phyloP scores from a whole-genome alignment of 805 yeast species.

The Saccharomycopsis fibuligera region DNA sequence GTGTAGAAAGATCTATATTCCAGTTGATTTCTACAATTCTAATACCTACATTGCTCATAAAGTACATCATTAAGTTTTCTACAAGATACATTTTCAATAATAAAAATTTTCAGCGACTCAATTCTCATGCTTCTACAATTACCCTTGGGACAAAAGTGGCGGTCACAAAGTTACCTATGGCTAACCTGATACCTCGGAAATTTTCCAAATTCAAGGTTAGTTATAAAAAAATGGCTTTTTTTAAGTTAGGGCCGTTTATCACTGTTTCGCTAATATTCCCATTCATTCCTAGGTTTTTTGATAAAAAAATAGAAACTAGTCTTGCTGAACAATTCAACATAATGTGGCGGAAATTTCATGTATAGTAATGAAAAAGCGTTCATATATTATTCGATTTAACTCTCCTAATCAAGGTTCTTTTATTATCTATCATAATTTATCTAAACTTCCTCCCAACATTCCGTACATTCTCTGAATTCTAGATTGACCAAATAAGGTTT shows the following conservation, averaged over 20 bases:
- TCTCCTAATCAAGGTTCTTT: neutral
- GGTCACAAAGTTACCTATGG: too few species aligned
- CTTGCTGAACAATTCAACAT: neutral
- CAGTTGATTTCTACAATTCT: constrained; percentile 8
- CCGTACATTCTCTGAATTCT: constrained; percentile 24
- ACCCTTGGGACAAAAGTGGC: too few species aligned
- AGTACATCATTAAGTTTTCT: constrained; percentile 5
- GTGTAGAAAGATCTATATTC: constrained; percentile 12
- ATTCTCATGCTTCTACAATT: too few species aligned
- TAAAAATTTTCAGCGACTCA: too few species aligned
- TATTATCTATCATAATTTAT: neutral
- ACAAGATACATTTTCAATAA: constrained; percentile 1
- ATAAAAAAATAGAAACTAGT: constrained; percentile 7
- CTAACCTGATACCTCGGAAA: too few species aligned
- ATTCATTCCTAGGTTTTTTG: constrained; percentile 9
- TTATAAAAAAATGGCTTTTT: neutral
- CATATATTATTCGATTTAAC: neutral
- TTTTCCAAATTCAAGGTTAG: too few species aligned
- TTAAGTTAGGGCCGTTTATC: constrained; percentile 9
- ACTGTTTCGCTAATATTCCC: constrained; percentile 14
- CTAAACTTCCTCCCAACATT: neutral
- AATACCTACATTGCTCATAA: constrained; percentile 7
- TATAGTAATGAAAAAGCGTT: neutral
- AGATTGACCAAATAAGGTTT: constrained; percentile 33
- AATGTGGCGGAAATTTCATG: neutral